Evolutionary conservation across 495 filamentous ascomycete genomes (phyloP), one percentile per base, ranked within the genome.

Genomic region (Penicillium simplicissimum): DNA sequence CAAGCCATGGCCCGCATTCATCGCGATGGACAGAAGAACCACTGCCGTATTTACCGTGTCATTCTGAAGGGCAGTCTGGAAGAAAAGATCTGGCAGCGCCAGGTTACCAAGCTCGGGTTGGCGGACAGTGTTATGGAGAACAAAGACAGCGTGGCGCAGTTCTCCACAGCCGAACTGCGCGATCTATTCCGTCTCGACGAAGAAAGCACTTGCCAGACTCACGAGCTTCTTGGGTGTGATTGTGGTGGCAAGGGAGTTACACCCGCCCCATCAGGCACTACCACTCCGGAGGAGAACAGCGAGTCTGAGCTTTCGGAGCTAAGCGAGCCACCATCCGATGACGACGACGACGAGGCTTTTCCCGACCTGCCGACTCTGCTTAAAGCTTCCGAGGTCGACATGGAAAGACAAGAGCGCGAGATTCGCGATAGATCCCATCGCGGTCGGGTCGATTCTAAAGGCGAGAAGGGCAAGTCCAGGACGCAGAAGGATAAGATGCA

Each of bases 1-100:
- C 90, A 94, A 69, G 90, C 90, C n/a, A 93, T 94, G 90, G 90
- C 90, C 2, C 84, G 90, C 4, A 89, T 94, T 51, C 90, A 93
- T 69, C 82, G 90, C 33, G 90, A 92, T 63, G 90, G 90, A 15
- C 90, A 94, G 67, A 90, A 87, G 69, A 74, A 77, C 3, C 82
- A 82, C 8, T 90, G 89, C 64, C 82, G 83, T 34, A 91, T 94
- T 58, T 94, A 94, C 68, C 81, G 90, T 17, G 77, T 94, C 51
- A 66, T 94, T 36, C 86, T 88, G 34, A 81, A 88, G 31, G 90
- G 90, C 5, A 88, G 83, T 19, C 74, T 94, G 34, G 90, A 94
- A 61, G 90, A 94, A 75, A 93, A 92, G 75, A 92, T 94, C 60
- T 93, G 84, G 77, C 90, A 93, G 70, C 78, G 90, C n/a, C 90